These are phyloP conservation scores for Solanum aculeatissimum DNA, from an alignment of 305 asterid species.

Conservation along the genomic window DNA sequence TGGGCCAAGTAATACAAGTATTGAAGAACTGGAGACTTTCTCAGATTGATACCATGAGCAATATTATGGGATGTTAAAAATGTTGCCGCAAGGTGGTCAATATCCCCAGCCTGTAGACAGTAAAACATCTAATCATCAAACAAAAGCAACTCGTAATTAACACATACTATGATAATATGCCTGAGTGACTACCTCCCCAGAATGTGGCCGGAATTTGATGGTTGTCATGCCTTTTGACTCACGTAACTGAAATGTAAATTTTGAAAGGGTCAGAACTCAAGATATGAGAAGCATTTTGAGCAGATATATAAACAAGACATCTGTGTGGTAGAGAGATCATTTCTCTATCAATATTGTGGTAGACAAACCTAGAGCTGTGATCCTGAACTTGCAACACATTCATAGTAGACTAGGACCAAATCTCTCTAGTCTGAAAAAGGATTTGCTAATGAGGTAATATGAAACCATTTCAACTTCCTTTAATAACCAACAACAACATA, in stretches of 20 bases:
- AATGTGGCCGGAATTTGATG: constrained; percentile 90
- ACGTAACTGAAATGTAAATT: constrained; percentile 60
- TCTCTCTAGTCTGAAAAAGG: background rate
- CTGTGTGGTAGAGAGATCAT: background rate
- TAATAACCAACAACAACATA: background rate
- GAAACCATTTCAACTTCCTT: background rate
- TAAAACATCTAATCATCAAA: constrained; percentile 3
- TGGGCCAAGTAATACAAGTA: constrained; percentile 92
- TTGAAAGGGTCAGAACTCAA: constrained; percentile 1
- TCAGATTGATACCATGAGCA: constrained; percentile 93
- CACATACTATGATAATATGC: background rate
- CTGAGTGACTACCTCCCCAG: constrained; percentile 71
- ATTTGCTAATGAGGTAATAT: background rate
- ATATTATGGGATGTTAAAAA: constrained; percentile 87
- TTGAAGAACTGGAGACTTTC: constrained; percentile 96
- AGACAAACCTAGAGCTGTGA: background rate
- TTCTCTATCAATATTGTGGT: background rate
- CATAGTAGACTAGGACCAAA: background rate
- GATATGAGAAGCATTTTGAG: background rate
- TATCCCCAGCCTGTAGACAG: constrained; percentile 82
- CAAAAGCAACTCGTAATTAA: background rate
- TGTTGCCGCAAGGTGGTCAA: constrained; percentile 97
- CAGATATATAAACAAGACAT: background rate
- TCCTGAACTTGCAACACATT: background rate
- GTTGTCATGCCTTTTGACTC: constrained; percentile 96